A percentile compares a stretch with the other conserved stretches of the same genome.
phyloP scores from a whole-genome alignment of 2,329 filamentous ascomycete genomes.

The Pseudonectria foliicola region DNA sequence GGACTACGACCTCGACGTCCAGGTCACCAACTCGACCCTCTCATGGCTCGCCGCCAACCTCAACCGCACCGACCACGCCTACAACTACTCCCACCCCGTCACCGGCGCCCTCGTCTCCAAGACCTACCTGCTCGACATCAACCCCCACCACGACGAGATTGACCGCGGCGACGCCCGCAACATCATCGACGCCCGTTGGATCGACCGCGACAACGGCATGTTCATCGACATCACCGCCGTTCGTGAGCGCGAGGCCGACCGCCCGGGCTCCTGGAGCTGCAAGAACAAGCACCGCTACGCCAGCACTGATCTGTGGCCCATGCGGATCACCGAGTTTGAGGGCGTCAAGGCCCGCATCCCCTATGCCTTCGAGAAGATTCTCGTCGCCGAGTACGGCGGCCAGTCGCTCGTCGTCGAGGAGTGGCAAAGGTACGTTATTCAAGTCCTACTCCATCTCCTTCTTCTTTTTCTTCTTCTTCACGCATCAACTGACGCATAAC shows the following conservation, averaged over 20 bases:
- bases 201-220: conserved; percentile 67
- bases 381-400: conserved; percentile 59
- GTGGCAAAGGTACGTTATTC: conserved; percentile 51
- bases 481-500: conserved; percentile 6
- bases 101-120: conserved; percentile 31
- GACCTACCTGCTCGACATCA: conserved; percentile 68
- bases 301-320: conserved; percentile 65
- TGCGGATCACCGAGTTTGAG: conserved; percentile 69
- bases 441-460: conserved; percentile 1
- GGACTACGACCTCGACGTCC: conserved; percentile 81
- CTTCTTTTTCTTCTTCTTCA: conserved; percentile 1
- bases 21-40: conserved; percentile 63
- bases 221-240: conserved; percentile 81
- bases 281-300: conserved; percentile 73
- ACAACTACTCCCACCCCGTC: conserved; percentile 38
- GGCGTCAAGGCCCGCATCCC: conserved; percentile 65
- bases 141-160: conserved; percentile 59
- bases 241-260: conserved; percentile 53
- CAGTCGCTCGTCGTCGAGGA: conserved; percentile 53
- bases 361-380: conserved; percentile 57
- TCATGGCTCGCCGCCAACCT: conserved; percentile 55
- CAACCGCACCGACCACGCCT: conserved; percentile 62
- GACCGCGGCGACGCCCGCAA: conserved; percentile 62
- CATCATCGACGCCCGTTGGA: conserved; percentile 79
- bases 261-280: conserved; percentile 66